Evolutionary conservation across 176 grass and related monocot species (phyloP), one percentile per base, ranked within the genome.

Genomic region (Rhynchospora tenuis): DNA sequence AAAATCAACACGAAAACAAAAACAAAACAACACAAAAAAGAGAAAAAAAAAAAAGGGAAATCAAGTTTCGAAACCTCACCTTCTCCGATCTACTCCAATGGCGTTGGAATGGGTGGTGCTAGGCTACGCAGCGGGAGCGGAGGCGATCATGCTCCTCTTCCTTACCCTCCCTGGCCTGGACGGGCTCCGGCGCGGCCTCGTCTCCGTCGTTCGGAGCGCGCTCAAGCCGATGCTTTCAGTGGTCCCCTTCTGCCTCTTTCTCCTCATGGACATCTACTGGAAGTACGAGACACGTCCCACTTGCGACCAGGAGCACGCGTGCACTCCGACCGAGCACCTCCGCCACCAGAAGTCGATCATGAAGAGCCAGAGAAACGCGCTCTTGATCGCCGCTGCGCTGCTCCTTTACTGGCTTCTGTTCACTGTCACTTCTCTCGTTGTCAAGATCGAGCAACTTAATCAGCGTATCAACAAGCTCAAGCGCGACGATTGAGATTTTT

Each of bases 311-410:
- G 92, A 94, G 72, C 85, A 90, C 89, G 62, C 89, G 33, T 98
- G 95, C 90, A 92, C 95, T 19, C 95, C 95, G 0, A 80, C 90
- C 59, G 92, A 98, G 87, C 87, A 94, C 87, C 92, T 98, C 84
- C 95, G 90, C 81, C 92, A 98, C 87, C 90, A 98, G 86, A 98
- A 98, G 77, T 98, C 95, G 86, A 88, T 98, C 87, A 94, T 98
- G 73, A 98, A 94, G 89, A 94, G 92, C 60, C 95, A 98, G 87
- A 89, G 95, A 73, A 98, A 98, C 87, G 92, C 84, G 19, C 87
- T 98, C 84, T 90, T 98, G 87, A 98, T 98, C 87, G 89, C 86
- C 90, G 83, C 92, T 73, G 84, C 95, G 15, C 87, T 98, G 2
- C 81, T 98, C 73, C 95, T 98, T 83, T 98, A 98, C 86, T 98